Evolutionary conservation across 345 rosid species (phyloP).

Genomic region (Erucastrum elatum): DNA sequence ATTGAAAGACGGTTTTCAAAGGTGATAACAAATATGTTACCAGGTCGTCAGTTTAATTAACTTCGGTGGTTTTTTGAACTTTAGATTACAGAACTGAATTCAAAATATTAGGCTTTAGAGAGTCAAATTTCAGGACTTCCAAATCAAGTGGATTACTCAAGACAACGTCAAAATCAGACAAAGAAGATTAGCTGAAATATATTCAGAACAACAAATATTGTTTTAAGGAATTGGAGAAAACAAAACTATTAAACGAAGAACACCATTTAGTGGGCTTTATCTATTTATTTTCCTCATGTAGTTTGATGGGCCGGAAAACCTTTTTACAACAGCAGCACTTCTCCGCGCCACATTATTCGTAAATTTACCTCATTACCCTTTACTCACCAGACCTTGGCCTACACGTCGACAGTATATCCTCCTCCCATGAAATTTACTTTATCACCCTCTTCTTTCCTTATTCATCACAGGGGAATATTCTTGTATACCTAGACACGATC

Average conservation of each 20-base stretch:
- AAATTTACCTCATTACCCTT: constrained; percentile 11
- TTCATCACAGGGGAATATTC: constrained; percentile 19
- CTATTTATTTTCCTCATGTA: neutral
- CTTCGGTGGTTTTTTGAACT: neutral
- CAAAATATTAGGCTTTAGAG: neutral
- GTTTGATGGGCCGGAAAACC: constrained; percentile 12
- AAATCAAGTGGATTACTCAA: neutral
- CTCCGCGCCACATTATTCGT: neutral
- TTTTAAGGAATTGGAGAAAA: no score
- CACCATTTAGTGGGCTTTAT: neutral
- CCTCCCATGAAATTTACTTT: neutral
- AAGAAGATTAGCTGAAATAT: neutral
- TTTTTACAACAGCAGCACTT: neutral
- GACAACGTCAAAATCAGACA: neutral
- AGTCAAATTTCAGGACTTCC: neutral
- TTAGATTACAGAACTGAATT: neutral
- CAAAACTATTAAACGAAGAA: neutral
- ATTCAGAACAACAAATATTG: neutral
- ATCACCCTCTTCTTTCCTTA: constrained; percentile 1
- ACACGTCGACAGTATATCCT: constrained; percentile 29
- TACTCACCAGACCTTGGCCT: constrained; percentile 20
- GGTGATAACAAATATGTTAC: neutral
- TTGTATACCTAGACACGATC: neutral
- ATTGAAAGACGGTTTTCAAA: neutral
- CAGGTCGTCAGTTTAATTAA: neutral